A percentile compares a stretch with the other conserved stretches of the same genome.
Conservation (phyloP, 257 asterid species). For the Plantago major region DNA sequence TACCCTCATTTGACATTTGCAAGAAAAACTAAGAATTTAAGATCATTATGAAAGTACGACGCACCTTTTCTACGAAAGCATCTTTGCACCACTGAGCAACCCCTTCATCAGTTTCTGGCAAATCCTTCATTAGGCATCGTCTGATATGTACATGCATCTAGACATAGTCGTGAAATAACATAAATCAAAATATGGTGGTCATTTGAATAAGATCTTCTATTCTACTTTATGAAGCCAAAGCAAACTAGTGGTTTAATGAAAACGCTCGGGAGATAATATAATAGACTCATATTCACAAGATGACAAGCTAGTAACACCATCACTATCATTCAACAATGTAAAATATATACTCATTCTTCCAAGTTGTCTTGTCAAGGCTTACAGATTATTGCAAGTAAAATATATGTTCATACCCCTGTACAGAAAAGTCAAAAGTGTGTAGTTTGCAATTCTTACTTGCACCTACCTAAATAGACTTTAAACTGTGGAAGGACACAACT, state of each 20-base stretch:
- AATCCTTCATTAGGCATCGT: conserved; percentile 79
- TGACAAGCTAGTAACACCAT: conserved; percentile 3
- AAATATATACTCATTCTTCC: too few relatives aligned
- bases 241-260: not conserved
- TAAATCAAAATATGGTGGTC: conserved; percentile 26
- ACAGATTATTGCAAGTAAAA: too few relatives aligned
- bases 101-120: conserved; percentile 77
- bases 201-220: not conserved
- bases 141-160: conserved; percentile 89
- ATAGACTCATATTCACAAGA: not conserved
- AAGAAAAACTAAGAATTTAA: not conserved
- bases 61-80: conserved; percentile 72
- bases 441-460: too few relatives aligned
- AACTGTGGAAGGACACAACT: too few relatives aligned
- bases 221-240: not conserved
- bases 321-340: not conserved
- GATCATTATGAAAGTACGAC: conserved; percentile 6
- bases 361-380: too few relatives aligned
- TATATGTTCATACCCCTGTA: too few relatives aligned
- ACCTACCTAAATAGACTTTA: too few relatives aligned
- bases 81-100: conserved; percentile 96
- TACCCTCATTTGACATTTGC: not conserved
- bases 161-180: conserved; percentile 14
- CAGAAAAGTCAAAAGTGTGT: too few relatives aligned
- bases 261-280: not conserved